A percentile compares a stretch with the other conserved stretches of the same genome.
Evolutionary conservation across 371 early-diverging fungal species (phyloP).

Genomic region (Apophysomyces elegans): DNA sequence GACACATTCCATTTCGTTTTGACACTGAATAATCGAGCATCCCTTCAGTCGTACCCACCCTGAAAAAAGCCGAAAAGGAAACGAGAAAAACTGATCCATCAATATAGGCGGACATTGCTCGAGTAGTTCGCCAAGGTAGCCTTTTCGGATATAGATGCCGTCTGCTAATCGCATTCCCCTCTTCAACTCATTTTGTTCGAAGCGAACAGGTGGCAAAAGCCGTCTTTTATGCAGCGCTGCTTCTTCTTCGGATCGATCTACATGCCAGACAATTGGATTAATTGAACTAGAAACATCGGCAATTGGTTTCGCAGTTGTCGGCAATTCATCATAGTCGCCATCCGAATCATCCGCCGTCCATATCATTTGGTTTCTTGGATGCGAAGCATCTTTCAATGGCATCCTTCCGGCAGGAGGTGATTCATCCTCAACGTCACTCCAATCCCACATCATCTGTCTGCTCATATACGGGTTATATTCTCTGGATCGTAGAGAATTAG

Average conservation of each 20-base stretch:
- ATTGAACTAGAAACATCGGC: neutral
- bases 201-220: neutral
- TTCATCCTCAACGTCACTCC: neutral
- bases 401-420: neutral
- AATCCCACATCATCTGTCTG: neutral
- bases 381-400: neutral
- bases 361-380: conserved; percentile 1
- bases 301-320: neutral
- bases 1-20: neutral
- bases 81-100: neutral
- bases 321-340: neutral
- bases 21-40: neutral
- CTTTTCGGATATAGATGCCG: neutral
- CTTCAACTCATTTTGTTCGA: neutral
- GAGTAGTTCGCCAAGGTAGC: neutral
- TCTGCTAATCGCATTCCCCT: neutral
- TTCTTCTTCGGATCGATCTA: neutral
- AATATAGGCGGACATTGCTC: neutral
- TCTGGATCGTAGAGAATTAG: neutral
- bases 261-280: neutral
- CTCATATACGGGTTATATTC: neutral
- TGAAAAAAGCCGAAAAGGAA: neutral
- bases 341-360: neutral
- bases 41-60: neutral
- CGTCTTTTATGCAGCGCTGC: neutral